phyloP scores from a whole-genome alignment of 106 monocot genomes.

The Triglochin maritima region DNA sequence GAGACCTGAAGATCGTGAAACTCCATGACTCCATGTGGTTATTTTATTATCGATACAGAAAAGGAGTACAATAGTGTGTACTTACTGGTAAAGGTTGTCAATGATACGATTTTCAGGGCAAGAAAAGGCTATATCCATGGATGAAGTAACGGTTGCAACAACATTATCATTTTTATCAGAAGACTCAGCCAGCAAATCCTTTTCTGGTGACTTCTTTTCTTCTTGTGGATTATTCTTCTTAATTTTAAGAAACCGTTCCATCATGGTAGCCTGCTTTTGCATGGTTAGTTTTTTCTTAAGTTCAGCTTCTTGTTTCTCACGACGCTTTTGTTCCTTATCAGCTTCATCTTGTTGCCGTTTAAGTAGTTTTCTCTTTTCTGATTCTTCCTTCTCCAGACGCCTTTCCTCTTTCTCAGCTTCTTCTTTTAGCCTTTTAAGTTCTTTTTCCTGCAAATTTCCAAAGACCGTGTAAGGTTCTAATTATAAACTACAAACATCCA shows the following conservation, averaged over 20 bases:
- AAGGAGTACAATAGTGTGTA: neutral
- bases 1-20: conserved; percentile 23
- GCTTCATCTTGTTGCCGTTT: conserved; percentile 37
- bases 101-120: conserved; percentile 13
- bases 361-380: conserved; percentile 22
- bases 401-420: conserved; percentile 31
- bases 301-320: conserved; percentile 74
- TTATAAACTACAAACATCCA: neutral
- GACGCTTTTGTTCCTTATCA: conserved; percentile 50
- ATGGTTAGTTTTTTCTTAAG: conserved; percentile 37
- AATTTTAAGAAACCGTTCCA: conserved; percentile 79
- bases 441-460: conserved; percentile 48
- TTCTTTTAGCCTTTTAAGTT: conserved; percentile 40
- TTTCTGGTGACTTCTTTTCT: neutral
- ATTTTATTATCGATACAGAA: too few species aligned
- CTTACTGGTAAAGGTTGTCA: conserved; percentile 48
- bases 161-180: conserved; percentile 13
- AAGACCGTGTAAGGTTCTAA: neutral
- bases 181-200: neutral
- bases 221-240: conserved; percentile 18
- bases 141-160: conserved; percentile 25
- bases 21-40: too few species aligned
- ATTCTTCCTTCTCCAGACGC: conserved; percentile 31
- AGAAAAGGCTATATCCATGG: conserved; percentile 51
- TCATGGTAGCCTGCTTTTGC: conserved; percentile 74